phyloP scores from a whole-genome alignment of 768 basidiomycete species.

The Naganishia antarctica region DNA sequence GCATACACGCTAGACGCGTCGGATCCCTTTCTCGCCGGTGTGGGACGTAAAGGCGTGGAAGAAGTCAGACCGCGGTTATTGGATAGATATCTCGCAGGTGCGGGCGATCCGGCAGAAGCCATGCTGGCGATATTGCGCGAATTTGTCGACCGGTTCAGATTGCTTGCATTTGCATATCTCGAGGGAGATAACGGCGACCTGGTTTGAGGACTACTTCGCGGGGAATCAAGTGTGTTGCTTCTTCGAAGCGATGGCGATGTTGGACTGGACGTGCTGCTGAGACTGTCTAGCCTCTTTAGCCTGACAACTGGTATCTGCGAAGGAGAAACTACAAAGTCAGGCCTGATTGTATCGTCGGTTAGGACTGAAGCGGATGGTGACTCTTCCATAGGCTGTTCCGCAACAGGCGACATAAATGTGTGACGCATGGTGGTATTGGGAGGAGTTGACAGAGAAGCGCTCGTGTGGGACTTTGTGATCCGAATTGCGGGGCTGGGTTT shows the following conservation, averaged over 20 bases:
- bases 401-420: constrained; percentile 11
- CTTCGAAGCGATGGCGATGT: constrained; percentile 1
- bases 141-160: constrained; percentile 18
- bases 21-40: neutral
- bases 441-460: constrained; percentile 2
- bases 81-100: neutral
- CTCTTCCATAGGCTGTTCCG: constrained; percentile 11
- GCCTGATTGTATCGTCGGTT: neutral
- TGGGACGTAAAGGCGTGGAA: neutral
- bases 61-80: neutral
- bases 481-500: neutral
- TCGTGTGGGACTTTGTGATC: constrained; percentile 4
- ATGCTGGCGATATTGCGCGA: constrained; percentile 9
- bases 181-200: neutral
- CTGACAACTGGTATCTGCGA: constrained; percentile 15
- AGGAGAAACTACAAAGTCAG: neutral
- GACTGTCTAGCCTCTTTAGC: neutral
- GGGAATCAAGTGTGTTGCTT: constrained; percentile 4
- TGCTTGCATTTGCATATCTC: neutral
- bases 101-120: neutral
- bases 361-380: neutral
- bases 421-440: neutral
- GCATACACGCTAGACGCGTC: constrained; percentile 3
- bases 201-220: constrained; percentile 5
- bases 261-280: neutral